Conservation (phyloP, 2,329 filamentous ascomycete species). For the Cladophialophora yegresii region DNA sequence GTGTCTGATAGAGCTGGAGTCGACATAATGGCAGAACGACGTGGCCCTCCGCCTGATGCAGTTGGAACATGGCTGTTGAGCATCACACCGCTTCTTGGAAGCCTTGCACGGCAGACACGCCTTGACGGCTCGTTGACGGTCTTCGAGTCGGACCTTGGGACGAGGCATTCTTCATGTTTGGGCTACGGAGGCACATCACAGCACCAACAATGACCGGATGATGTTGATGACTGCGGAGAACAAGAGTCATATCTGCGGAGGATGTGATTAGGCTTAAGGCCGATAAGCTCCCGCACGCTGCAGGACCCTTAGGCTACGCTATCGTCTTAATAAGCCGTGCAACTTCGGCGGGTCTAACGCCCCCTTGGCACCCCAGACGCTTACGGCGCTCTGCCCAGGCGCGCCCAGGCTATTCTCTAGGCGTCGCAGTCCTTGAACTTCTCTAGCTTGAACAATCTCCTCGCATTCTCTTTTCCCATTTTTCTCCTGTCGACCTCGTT, state of each 20-base stretch:
- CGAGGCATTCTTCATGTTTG: conserved; percentile 50
- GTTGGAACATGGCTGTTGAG: conserved; percentile 52
- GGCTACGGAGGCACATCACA: not conserved
- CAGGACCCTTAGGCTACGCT: not conserved
- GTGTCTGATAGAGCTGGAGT: conserved; percentile 11
- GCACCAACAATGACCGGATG: not conserved
- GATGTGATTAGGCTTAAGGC: not conserved
- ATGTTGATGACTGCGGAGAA: not conserved
- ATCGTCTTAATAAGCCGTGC: not conserved
- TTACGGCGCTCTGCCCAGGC: too few relatives aligned
- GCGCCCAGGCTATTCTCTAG: not conserved
- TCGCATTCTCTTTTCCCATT: conserved; percentile 56
- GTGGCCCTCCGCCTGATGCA: conserved; percentile 51
- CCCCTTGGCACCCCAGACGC: too few relatives aligned
- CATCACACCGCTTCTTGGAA: conserved; percentile 57
- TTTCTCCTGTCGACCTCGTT: conserved; percentile 51
- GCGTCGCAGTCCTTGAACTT: conserved; percentile 28
- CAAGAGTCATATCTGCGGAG: conserved; percentile 12
- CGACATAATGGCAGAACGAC: conserved; percentile 42
- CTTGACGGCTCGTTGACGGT: conserved; percentile 53
- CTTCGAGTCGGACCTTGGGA: conserved; percentile 53
- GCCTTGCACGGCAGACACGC: conserved; percentile 54
- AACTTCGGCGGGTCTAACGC: not conserved
- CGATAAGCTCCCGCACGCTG: not conserved
- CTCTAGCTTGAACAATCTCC: conserved; percentile 46